Evolutionary conservation across 495 filamentous ascomycete species (phyloP).

Genomic region (Podospora bellae-mahoneyi): DNA sequence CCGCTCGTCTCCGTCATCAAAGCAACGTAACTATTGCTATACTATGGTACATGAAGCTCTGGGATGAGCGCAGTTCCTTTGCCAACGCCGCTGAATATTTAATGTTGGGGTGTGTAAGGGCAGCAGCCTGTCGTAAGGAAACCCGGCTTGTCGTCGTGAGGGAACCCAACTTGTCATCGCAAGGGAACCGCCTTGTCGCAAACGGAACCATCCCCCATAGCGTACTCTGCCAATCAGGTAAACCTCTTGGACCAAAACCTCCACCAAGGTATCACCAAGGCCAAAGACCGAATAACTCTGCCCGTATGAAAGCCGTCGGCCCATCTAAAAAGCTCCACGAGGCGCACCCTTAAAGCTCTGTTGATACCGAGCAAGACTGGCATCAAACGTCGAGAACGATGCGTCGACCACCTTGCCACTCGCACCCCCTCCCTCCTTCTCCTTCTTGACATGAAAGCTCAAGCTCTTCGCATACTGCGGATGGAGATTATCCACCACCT

Average conservation of each 20-base stretch:
- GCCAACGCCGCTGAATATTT: too few relatives aligned
- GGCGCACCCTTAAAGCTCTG: not conserved
- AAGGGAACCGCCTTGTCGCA: too few relatives aligned
- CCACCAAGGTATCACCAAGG: not conserved
- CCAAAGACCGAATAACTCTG: not conserved
- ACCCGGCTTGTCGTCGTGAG: too few relatives aligned
- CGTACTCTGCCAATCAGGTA: too few relatives aligned
- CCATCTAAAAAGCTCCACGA: not conserved
- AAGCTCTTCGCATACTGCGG: not conserved
- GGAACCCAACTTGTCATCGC: too few relatives aligned
- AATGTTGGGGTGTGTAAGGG: too few relatives aligned
- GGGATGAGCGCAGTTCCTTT: too few relatives aligned
- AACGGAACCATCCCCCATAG: too few relatives aligned
- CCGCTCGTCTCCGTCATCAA: too few relatives aligned
- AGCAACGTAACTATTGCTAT: too few relatives aligned
- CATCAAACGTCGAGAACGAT: conserved; percentile 12
- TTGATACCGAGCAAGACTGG: not conserved
- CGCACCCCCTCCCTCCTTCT: not conserved
- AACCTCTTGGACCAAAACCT: not conserved
- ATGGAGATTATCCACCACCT: conserved; percentile 15
- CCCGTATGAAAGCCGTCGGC: not conserved
- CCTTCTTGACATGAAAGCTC: not conserved
- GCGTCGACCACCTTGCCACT: not conserved
- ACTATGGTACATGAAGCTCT: too few relatives aligned
- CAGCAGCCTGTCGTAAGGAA: too few relatives aligned